Percentiles rank a stretch among this genome's conserved stretches.
Conservation (phyloP, 306 rosid genomes). For the Luffa acutangula region DNA sequence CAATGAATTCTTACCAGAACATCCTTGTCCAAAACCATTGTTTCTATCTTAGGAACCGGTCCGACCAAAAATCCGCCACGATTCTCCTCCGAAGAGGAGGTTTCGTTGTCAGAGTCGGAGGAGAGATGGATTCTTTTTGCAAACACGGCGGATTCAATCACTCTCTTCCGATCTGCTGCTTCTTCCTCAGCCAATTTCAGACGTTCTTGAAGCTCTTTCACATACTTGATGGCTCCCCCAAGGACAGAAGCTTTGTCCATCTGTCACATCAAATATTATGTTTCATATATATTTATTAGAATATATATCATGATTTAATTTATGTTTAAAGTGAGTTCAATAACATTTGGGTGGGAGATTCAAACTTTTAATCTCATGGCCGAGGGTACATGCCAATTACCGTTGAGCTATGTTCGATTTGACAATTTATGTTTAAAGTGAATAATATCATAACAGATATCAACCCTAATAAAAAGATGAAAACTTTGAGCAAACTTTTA, state of each 20-base stretch:
- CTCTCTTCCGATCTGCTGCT: slow-evolving; percentile 21
- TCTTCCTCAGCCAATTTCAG: slow-evolving; percentile 45
- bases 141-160: slow-evolving; percentile 27
- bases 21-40: slow-evolving; percentile 47
- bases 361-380: too few relatives aligned
- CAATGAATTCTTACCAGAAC: slow-evolving; percentile 55
- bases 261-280: slow-evolving; percentile 20
- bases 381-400: too few relatives aligned
- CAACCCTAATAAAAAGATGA: background rate
- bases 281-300: background rate
- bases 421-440: too few relatives aligned
- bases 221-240: slow-evolving; percentile 55
- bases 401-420: too few relatives aligned
- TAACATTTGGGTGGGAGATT: too few relatives aligned
- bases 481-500: background rate
- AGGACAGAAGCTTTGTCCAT: slow-evolving; percentile 87
- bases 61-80: slow-evolving; percentile 16
- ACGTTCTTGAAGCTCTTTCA: slow-evolving; percentile 53
- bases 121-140: slow-evolving; percentile 37
- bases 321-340: too few relatives aligned
- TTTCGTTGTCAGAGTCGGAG: slow-evolving; percentile 3
- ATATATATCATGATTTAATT: background rate
- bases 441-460: too few relatives aligned
- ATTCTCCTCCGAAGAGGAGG: slow-evolving; percentile 26
- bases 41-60: slow-evolving; percentile 56